phyloP scores from a whole-genome alignment of 768 basidiomycete species.

The Kwoniella sp. region DNA sequence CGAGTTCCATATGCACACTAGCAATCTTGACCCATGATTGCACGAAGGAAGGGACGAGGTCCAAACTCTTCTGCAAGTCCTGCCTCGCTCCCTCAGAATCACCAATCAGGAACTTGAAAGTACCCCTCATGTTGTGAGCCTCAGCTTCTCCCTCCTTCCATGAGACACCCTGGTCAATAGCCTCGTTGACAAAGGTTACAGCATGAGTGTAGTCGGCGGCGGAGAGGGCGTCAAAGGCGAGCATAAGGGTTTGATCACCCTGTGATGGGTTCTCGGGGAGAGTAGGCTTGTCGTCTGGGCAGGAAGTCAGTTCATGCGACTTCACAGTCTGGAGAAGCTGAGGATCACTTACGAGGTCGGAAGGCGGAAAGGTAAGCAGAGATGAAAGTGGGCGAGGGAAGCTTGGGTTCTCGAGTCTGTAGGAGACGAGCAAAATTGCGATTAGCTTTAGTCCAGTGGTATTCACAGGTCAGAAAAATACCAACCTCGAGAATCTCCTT shows the following conservation, averaged over 20 bases:
- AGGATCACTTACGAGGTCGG: slow-evolving; percentile 69
- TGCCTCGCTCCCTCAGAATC: slow-evolving; percentile 78
- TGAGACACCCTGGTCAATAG: slow-evolving; percentile 82
- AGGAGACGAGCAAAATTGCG: slow-evolving; percentile 2
- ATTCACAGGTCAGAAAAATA: neutral
- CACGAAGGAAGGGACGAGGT: slow-evolving; percentile 67
- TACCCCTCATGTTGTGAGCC: slow-evolving; percentile 88
- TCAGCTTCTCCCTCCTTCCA: slow-evolving; percentile 69
- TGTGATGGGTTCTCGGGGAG: slow-evolving; percentile 73
- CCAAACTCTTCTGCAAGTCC: slow-evolving; percentile 77
- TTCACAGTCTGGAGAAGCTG: neutral
- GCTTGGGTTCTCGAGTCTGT: slow-evolving; percentile 73
- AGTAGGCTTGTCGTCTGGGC: slow-evolving; percentile 65
- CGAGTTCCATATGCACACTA: slow-evolving; percentile 94
- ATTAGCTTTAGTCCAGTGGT: neutral
- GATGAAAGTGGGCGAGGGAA: slow-evolving; percentile 89
- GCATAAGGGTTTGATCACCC: slow-evolving; percentile 79
- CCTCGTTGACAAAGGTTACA: slow-evolving; percentile 75
- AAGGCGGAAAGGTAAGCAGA: slow-evolving; percentile 96
- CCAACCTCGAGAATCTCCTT: slow-evolving; percentile 71
- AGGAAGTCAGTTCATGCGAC: neutral
- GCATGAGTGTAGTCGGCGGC: slow-evolving; percentile 84
- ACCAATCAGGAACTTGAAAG: slow-evolving; percentile 94
- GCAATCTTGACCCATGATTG: slow-evolving; percentile 96
- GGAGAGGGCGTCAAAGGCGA: slow-evolving; percentile 78